Conservation (phyloP, 108 stramenopile genomes). For the Cyclotella choctawhatcheeana region DNA sequence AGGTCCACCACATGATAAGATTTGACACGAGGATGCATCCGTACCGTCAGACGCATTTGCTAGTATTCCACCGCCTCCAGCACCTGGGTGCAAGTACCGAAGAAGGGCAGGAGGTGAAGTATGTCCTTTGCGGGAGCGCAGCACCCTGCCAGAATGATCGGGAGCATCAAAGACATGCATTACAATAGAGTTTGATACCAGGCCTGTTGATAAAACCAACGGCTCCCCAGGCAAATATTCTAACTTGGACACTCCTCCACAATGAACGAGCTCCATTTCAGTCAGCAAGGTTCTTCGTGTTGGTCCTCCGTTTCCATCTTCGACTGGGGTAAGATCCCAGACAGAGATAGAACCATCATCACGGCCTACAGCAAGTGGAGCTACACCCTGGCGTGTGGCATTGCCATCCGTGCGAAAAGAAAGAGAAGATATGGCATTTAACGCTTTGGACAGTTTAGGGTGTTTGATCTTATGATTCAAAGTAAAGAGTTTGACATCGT, state of each 20-base stretch:
- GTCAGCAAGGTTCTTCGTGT: conserved; percentile 66
- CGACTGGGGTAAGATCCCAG: conserved; percentile 80
- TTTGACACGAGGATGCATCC: conserved; percentile 82
- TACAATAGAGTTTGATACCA: conserved; percentile 67
- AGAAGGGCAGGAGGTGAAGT: conserved; percentile 71
- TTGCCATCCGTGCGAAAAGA: conserved; percentile 86
- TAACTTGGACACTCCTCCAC: conserved; percentile 76
- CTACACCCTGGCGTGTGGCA: conserved; percentile 75
- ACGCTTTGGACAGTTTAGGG: conserved; percentile 10
- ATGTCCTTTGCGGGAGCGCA: conserved; percentile 80
- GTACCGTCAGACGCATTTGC: conserved; percentile 79
- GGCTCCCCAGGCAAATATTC: conserved; percentile 86
- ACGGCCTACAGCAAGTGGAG: conserved; percentile 83
- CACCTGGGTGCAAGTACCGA: conserved; percentile 75
- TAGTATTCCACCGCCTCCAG: conserved; percentile 64
- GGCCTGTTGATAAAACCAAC: conserved; percentile 73
- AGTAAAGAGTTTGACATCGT: conserved; percentile 73
- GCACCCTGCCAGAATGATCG: conserved; percentile 78
- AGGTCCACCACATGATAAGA: conserved; percentile 66
- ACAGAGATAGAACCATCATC: conserved; percentile 79
- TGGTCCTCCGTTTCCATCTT: conserved; percentile 60
- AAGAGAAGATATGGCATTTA: conserved; percentile 65
- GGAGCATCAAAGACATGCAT: conserved; percentile 88
- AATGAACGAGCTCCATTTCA: conserved; percentile 69
- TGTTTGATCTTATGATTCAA: conserved; percentile 53